Percentiles rank a stretch among this genome's conserved stretches.
Evolutionary conservation across 192 early-diverging fungal genomes (phyloP).

Genomic region (Backusella liffmaniae): DNA sequence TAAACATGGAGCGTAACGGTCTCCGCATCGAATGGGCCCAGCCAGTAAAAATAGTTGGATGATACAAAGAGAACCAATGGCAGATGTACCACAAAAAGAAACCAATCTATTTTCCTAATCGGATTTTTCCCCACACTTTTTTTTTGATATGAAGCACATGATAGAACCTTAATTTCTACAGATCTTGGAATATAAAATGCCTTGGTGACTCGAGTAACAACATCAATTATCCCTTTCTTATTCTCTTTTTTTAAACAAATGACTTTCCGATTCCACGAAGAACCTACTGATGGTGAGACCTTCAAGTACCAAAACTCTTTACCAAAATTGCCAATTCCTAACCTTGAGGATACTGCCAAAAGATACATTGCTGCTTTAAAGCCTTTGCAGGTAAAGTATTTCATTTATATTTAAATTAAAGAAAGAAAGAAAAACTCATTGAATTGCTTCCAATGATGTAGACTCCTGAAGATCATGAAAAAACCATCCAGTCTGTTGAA

Average conservation of each 20-base stretch:
- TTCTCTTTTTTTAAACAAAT: constrained; percentile 1
- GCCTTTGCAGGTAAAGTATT: constrained; percentile 51
- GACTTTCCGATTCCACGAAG: background rate
- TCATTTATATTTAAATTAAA: no score
- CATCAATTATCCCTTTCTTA: background rate
- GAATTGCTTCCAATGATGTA: background rate
- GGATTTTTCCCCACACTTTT: constrained; percentile 21
- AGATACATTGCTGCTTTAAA: constrained; percentile 48
- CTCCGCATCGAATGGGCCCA: background rate
- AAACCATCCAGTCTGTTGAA: constrained; percentile 36
- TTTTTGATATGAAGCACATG: background rate
- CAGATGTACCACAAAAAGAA: background rate
- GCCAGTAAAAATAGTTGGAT: background rate
- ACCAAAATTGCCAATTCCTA: constrained; percentile 59
- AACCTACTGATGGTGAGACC: constrained; percentile 35
- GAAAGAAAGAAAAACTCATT: constrained; percentile 47
- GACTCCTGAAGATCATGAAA: constrained; percentile 47
- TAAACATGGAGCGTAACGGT: background rate
- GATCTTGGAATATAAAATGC: background rate
- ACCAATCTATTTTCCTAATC: constrained; percentile 4
- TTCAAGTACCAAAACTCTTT: constrained; percentile 60
- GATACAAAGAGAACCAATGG: constrained; percentile 1
- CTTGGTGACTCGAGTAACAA: background rate
- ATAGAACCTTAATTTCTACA: constrained; percentile 4
- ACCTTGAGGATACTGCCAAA: constrained; percentile 47